Conservation (phyloP, 805 yeast genomes). For the Kodamaea sagamina region DNA sequence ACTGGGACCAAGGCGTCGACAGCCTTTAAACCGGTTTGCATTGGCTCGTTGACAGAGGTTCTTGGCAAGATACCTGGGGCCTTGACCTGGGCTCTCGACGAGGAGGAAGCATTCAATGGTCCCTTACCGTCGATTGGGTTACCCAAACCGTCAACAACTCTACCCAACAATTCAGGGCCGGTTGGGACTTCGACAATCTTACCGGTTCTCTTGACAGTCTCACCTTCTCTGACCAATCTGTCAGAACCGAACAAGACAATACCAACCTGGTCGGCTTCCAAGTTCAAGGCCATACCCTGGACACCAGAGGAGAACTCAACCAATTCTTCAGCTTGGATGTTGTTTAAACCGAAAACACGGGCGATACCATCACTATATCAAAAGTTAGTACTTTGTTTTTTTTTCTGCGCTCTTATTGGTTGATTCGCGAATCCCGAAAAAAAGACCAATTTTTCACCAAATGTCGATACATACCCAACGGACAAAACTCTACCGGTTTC, state of each 20-base stretch:
- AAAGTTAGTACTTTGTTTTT: conserved; percentile 37
- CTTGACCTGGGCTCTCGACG: conserved; percentile 96
- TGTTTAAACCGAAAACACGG: conserved; percentile 99
- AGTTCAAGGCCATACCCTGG: conserved; percentile 99
- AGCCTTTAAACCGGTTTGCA: conserved; percentile 99
- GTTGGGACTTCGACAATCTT: conserved; percentile 98
- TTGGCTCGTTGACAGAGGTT: conserved; percentile 97
- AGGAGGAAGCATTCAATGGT: conserved; percentile 82
- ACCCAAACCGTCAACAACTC: conserved; percentile 99
- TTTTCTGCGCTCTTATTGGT: conserved; percentile 12
- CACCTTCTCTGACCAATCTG: conserved; percentile 98
- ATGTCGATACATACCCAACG: conserved; percentile 67
- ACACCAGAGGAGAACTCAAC: conserved; percentile 99
- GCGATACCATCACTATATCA: conserved; percentile 97
- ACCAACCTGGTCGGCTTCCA: conserved; percentile 99
- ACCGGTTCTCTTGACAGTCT: conserved; percentile 99
- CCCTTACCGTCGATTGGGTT: conserved; percentile 99
- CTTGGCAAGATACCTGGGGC: conserved; percentile 99
- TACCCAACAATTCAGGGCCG: conserved; percentile 97
- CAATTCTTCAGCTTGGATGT: conserved; percentile 99
- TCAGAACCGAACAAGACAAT: conserved; percentile 99
- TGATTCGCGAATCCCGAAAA: conserved; percentile 8
- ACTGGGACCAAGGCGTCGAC: conserved; percentile 99
- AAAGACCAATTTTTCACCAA: conserved; percentile 10
- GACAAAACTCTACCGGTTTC: conserved; percentile 99